Conservation (phyloP, 345 rosid genomes). For the Angophora floribunda region DNA sequence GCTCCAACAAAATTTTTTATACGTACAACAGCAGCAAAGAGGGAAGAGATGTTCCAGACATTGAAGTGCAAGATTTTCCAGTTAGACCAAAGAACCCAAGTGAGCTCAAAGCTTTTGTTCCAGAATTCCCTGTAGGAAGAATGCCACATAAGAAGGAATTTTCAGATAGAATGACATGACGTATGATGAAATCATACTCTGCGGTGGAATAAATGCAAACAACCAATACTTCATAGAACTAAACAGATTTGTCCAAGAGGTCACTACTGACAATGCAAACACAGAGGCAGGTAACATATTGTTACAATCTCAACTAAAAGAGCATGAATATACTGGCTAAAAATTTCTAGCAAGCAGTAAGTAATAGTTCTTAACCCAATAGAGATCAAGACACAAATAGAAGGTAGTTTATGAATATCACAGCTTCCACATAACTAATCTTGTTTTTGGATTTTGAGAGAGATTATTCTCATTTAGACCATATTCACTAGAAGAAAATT, state of each 20-base stretch:
- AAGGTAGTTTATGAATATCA: background rate
- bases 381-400: accelerated
- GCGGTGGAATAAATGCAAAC: accelerated
- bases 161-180: no score
- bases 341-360: background rate
- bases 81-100: background rate
- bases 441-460: no score
- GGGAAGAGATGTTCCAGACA: background rate
- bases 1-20: background rate
- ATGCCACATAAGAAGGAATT: no score
- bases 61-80: background rate
- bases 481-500: no score
- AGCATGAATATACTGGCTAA: no score
- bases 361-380: background rate
- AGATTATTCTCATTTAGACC: no score
- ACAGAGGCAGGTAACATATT: background rate
- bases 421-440: background rate
- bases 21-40: background rate
- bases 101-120: no score
- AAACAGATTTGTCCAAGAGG: no score
- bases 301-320: background rate
- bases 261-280: background rate
- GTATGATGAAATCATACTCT: accelerated
- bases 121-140: no score
- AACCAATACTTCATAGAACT: no score